Evolutionary conservation across 2,329 filamentous ascomycete species (phyloP).

Genomic region (Ustulina deusta): DNA sequence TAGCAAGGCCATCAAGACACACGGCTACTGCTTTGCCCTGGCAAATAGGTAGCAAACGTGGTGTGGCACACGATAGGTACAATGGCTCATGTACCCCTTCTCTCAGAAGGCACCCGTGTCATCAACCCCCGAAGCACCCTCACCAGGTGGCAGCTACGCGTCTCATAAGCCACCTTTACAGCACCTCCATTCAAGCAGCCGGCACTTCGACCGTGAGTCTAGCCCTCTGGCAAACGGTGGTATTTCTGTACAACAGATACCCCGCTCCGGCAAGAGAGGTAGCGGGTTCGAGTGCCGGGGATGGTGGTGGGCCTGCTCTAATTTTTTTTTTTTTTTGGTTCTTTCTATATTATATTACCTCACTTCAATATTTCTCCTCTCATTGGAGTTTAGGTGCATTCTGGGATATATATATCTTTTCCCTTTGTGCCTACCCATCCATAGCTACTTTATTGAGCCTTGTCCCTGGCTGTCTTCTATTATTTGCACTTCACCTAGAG

Average conservation of each 20-base stretch:
- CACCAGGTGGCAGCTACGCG: neutral
- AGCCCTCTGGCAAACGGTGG: neutral
- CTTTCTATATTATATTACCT: too few species aligned
- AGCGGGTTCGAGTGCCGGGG: constrained; percentile 15
- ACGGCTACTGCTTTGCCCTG: neutral
- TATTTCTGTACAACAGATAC: neutral
- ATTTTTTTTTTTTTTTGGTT: neutral
- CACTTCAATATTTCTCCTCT: too few species aligned
- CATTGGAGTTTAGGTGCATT: too few species aligned
- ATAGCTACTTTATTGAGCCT: too few species aligned
- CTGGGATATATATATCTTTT: too few species aligned
- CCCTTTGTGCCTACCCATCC: too few species aligned
- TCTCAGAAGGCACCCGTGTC: neutral
- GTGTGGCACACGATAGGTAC: neutral
- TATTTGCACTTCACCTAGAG: too few species aligned
- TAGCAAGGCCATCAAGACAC: neutral
- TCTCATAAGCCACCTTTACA: neutral
- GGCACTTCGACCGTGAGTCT: neutral
- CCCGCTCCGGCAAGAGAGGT: neutral
- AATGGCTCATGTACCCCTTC: neutral
- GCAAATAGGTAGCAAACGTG: neutral
- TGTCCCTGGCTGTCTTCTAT: too few species aligned
- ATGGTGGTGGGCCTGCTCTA: constrained; percentile 9
- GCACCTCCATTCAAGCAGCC: constrained; percentile 2
- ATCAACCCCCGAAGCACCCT: neutral